These are phyloP conservation scores for Euphorbia lathyris DNA, from an alignment of 345 rosid genomes.

Conservation along the genomic window DNA sequence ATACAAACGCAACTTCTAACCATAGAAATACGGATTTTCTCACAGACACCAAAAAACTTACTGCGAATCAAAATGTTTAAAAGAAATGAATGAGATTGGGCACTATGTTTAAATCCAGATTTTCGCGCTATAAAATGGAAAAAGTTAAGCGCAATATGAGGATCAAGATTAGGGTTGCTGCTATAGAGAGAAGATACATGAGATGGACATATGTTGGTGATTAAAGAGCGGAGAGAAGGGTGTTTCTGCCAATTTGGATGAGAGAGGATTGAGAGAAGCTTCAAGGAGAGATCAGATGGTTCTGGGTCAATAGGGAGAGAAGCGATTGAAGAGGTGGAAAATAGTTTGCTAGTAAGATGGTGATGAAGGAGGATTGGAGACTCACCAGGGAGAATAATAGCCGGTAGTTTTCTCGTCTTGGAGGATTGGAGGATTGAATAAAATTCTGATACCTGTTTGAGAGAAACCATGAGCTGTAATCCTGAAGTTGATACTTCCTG, in stretches of 20 bases:
- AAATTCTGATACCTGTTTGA: no score
- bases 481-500: no score
- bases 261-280: conserved; percentile 43
- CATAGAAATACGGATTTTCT: conserved; percentile 49
- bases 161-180: conserved; percentile 35
- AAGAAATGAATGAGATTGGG: conserved; percentile 46
- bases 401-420: conserved; percentile 29
- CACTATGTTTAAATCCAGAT: conserved; percentile 48
- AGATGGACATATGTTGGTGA: conserved; percentile 43
- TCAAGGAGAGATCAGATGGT: conserved; percentile 31
- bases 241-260: conserved; percentile 55
- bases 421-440: no score
- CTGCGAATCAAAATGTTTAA: conserved; percentile 41
- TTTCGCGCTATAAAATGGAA: conserved; percentile 48
- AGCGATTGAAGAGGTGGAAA: conserved; percentile 16
- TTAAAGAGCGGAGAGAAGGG: conserved; percentile 36
- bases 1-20: conserved; percentile 41
- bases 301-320: conserved; percentile 24
- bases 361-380: conserved; percentile 11
- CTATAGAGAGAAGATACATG: conserved; percentile 45
- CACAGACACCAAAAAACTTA: conserved; percentile 32
- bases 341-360: conserved; percentile 16
- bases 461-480: no score
- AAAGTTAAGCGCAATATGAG: conserved; percentile 49
- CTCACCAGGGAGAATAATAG: conserved; percentile 21